Conservation (phyloP, 345 rosid species). For the Erysimum cheiranthoides region DNA sequence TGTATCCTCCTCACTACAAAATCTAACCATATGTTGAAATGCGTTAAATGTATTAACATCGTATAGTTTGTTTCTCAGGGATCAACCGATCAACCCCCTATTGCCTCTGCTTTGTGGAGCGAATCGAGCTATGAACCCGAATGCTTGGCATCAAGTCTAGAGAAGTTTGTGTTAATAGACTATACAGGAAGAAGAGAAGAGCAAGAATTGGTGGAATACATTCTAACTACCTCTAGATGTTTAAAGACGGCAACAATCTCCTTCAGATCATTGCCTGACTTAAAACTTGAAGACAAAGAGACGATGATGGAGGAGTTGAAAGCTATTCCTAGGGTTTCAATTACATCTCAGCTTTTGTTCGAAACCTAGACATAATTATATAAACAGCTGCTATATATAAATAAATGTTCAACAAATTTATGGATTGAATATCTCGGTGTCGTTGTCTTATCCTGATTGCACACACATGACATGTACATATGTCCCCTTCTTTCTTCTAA, state of each 20-base stretch:
- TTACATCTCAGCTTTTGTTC: background rate
- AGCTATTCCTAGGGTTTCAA: background rate
- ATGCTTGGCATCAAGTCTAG: background rate
- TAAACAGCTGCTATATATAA: no score
- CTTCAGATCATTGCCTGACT: background rate
- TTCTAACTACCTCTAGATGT: no score
- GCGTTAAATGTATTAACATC: background rate
- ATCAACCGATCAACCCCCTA: background rate
- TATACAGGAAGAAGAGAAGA: background rate
- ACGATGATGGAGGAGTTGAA: background rate
- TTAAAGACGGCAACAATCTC: slow-evolving; percentile 1
- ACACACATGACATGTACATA: no score
- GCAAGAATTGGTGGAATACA: no score
- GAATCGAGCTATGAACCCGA: background rate
- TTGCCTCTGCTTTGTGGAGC: background rate
- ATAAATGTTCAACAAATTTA: no score
- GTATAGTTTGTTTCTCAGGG: background rate
- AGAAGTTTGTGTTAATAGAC: background rate
- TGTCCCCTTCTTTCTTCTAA: no score
- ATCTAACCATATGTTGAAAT: background rate
- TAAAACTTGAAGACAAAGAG: background rate
- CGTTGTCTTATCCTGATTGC: no score
- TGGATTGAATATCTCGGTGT: no score
- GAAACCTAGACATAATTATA: no score
- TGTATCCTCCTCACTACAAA: background rate